Percentiles rank a stretch among this genome's conserved stretches.
Evolutionary conservation across 345 rosid genomes (phyloP).

Genomic region (Aquilaria sinensis): DNA sequence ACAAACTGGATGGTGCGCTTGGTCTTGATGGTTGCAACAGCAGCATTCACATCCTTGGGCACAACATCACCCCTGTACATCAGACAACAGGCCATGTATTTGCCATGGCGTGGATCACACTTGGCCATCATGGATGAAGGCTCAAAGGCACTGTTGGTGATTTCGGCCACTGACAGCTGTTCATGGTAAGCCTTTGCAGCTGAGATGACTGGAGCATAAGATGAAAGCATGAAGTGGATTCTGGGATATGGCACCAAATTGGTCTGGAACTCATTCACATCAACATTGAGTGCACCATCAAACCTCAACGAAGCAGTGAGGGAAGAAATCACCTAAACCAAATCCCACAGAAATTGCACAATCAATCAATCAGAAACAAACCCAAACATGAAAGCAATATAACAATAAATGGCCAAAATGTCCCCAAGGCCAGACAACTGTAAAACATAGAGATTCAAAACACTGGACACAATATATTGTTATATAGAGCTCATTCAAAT

Average conservation of each 20-base stretch:
- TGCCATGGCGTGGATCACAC: conserved; percentile 87
- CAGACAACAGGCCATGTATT: conserved; percentile 79
- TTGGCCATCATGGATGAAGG: conserved; percentile 49
- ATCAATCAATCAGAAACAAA: neutral
- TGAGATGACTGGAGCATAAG: conserved; percentile 73
- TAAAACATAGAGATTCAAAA: too few relatives aligned
- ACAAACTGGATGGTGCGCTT: conserved; percentile 73
- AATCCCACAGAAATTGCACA: neutral
- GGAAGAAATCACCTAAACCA: conserved; percentile 54
- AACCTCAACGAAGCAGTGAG: conserved; percentile 78
- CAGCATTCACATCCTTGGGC: conserved; percentile 73
- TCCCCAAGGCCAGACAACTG: neutral
- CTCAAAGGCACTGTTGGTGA: conserved; percentile 50
- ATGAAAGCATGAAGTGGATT: conserved; percentile 84
- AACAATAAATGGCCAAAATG: neutral
- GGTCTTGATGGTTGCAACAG: conserved; percentile 71
- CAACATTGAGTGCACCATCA: conserved; percentile 77
- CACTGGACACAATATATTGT: too few relatives aligned
- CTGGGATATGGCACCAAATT: conserved; percentile 80
- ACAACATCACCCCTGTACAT: conserved; percentile 85
- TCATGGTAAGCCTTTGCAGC: conserved; percentile 49
- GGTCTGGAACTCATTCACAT: conserved; percentile 75
- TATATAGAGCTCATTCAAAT: too few relatives aligned
- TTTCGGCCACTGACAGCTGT: conserved; percentile 56
- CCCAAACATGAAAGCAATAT: too few relatives aligned